Percentiles rank a stretch among this genome's conserved stretches.
These are phyloP conservation scores for Ceratobasidium sp. DNA, from an alignment of 1,284 basidiomycete species.

Conservation along the genomic window DNA sequence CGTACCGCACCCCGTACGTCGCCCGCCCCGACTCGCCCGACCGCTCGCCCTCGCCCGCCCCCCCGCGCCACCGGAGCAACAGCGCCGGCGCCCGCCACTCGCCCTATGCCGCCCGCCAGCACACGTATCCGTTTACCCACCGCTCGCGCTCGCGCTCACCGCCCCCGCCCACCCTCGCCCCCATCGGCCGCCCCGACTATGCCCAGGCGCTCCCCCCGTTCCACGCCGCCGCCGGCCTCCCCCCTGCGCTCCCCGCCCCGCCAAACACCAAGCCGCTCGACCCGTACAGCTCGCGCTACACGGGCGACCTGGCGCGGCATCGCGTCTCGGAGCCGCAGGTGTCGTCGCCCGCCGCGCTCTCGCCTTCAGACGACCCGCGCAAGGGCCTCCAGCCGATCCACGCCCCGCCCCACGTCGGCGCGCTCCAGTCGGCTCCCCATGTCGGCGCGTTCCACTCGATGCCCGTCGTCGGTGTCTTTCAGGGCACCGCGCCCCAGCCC, in stretches of 20 bases:
- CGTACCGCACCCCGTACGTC: conserved; percentile 33
- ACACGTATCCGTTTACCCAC: conserved; percentile 30
- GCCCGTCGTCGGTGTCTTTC: conserved; percentile 41
- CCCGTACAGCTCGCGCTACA: conserved; percentile 3
- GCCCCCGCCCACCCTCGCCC: conserved; percentile 29
- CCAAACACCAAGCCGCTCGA: conserved; percentile 43
- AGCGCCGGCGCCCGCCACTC: conserved; percentile 22
- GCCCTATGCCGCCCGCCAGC: conserved; percentile 29
- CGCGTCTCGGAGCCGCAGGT: conserved; percentile 22
- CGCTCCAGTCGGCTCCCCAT: conserved; percentile 35
- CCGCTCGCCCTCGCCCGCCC: conserved; percentile 18
- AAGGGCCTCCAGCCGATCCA: conserved; percentile 33
- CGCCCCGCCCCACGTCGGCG: conserved; percentile 34
- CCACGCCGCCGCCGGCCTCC: conserved; percentile 17
- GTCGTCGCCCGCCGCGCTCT: conserved; percentile 14
- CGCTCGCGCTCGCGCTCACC: conserved; percentile 29
- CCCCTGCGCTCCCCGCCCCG: conserved; percentile 25
- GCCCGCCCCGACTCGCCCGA: conserved; percentile 2
- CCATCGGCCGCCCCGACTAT: conserved; percentile 33
- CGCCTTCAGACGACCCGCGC: conserved; percentile 26
- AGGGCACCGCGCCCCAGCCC: conserved; percentile 32
- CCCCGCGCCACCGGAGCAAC: conserved; percentile 23
- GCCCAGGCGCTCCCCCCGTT: conserved; percentile 28
- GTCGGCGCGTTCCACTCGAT: conserved; percentile 41
- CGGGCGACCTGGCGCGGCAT: conserved; percentile 12